Conservation (phyloP, 140 eudicot genomes). For the Bidens hawaiensis region DNA sequence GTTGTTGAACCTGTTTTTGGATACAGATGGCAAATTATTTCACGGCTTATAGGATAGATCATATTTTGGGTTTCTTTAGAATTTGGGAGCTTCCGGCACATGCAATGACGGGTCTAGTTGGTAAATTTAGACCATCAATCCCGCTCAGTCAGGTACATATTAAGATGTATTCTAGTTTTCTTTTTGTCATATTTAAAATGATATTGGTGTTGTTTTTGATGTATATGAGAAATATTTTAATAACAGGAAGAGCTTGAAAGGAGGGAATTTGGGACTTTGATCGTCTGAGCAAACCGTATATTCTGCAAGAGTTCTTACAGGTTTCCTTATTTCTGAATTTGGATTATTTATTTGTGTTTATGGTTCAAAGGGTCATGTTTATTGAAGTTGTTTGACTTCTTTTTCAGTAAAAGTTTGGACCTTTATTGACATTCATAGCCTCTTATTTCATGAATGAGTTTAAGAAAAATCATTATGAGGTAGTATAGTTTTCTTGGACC, state of each 20-base stretch:
- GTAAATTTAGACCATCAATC: slow-evolving; percentile 95
- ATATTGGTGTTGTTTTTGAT: neutral
- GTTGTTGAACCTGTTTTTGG: slow-evolving; percentile 14
- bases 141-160: slow-evolving; percentile 80
- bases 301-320: slow-evolving; percentile 63
- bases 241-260: slow-evolving; percentile 89
- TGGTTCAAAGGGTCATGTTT: slow-evolving; percentile 2
- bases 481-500: slow-evolving; percentile 18
- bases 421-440: slow-evolving; percentile 83
- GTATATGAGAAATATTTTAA: slow-evolving; percentile 3
- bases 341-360: slow-evolving; percentile 3
- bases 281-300: slow-evolving; percentile 83
- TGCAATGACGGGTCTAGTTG: slow-evolving; percentile 92
- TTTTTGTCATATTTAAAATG: neutral
- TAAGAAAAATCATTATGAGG: slow-evolving; percentile 76
- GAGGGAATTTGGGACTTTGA: slow-evolving; percentile 98
- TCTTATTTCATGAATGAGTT: slow-evolving; percentile 65
- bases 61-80: slow-evolving; percentile 92
- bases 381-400: slow-evolving; percentile 5
- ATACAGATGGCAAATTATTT: slow-evolving; percentile 94
- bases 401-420: slow-evolving; percentile 90
- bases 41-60: slow-evolving; percentile 99
- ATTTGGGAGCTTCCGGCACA: slow-evolving; percentile 99
- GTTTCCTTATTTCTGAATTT: slow-evolving; percentile 32
- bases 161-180: neutral